Conservation (phyloP, 2,329 filamentous ascomycete genomes). For the Fusarium sp. region DNA sequence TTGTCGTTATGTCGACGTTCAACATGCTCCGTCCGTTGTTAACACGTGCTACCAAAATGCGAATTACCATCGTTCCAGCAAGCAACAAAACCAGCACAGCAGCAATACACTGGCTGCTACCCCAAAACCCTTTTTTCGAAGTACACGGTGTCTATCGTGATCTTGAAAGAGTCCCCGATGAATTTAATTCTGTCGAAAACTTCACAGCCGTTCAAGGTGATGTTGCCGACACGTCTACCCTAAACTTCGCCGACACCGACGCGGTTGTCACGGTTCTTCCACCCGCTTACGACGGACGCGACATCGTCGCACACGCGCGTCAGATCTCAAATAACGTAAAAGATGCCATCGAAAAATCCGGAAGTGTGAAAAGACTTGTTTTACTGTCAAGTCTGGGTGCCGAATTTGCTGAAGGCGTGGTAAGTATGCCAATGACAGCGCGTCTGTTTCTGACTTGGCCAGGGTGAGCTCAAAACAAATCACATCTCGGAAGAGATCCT, state of each 20-base stretch:
- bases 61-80: neutral
- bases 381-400: slow-evolving; percentile 50
- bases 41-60: neutral
- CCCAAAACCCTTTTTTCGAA: neutral
- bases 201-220: slow-evolving; percentile 48
- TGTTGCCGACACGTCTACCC: slow-evolving; percentile 44
- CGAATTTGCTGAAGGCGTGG: slow-evolving; percentile 49
- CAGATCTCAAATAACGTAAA: slow-evolving; percentile 47
- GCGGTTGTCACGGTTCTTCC: slow-evolving; percentile 50
- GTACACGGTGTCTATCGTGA: slow-evolving; percentile 49
- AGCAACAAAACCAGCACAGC: slow-evolving; percentile 48
- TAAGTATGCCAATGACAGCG: slow-evolving; percentile 7
- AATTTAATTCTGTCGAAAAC: neutral
- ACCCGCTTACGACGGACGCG: slow-evolving; percentile 41
- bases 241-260: slow-evolving; percentile 49
- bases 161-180: slow-evolving; percentile 43
- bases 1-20: too few species aligned
- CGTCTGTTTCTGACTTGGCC: neutral
- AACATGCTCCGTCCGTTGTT: too few species aligned
- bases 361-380: slow-evolving; percentile 47
- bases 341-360: slow-evolving; percentile 42
- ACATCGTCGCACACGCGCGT: slow-evolving; percentile 37
- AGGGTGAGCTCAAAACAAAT: slow-evolving; percentile 54
- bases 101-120: slow-evolving; percentile 47
- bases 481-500: slow-evolving; percentile 49